Percentiles rank a stretch among this genome's conserved stretches.
Evolutionary conservation across 2,329 filamentous ascomycete genomes (phyloP).

Genomic region (Scytalidium sp.): DNA sequence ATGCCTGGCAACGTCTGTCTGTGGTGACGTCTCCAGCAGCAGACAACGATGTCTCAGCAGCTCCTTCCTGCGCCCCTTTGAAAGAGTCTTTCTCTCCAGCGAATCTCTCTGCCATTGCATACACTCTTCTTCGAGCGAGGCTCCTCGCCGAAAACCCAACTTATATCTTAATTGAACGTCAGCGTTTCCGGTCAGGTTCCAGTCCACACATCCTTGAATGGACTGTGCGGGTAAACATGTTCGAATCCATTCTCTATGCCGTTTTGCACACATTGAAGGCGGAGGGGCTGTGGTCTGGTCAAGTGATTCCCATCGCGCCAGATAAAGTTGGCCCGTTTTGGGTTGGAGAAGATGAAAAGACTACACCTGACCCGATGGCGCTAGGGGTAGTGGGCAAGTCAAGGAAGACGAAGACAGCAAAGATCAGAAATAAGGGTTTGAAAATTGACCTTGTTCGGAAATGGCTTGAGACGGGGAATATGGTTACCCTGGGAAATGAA

Average conservation of each 20-base stretch:
- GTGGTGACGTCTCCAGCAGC: conserved; percentile 12
- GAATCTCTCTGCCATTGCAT: conserved; percentile 52
- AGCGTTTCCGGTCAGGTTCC: conserved; percentile 62
- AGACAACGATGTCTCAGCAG: conserved; percentile 21
- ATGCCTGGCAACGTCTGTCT: conserved; percentile 35
- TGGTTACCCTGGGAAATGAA: conserved; percentile 26
- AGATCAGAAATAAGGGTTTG: conserved; percentile 46
- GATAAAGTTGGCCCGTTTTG: conserved; percentile 54
- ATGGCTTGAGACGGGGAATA: conserved; percentile 42
- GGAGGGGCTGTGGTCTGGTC: conserved; percentile 39
- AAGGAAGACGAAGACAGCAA: conserved; percentile 37
- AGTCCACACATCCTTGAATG: conserved; percentile 69
- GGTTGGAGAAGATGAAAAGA: conserved; percentile 31
- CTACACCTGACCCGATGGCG: conserved; percentile 9
- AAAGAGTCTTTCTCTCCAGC: conserved; percentile 50
- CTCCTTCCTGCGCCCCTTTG: conserved; percentile 10
- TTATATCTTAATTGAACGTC: conserved; percentile 66
- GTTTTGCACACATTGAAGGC: conserved; percentile 55
- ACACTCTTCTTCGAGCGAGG: conserved; percentile 45
- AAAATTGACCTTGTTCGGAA: conserved; percentile 61
- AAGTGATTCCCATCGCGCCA: conserved; percentile 50
- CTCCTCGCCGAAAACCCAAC: conserved; percentile 54
- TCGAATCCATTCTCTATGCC: conserved; percentile 80
- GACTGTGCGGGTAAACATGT: conserved; percentile 77
- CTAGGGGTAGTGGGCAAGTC: conserved; percentile 26